Evolutionary conservation across 192 early-diverging fungal genomes (phyloP).

Genomic region (Chytriomyces sp.): DNA sequence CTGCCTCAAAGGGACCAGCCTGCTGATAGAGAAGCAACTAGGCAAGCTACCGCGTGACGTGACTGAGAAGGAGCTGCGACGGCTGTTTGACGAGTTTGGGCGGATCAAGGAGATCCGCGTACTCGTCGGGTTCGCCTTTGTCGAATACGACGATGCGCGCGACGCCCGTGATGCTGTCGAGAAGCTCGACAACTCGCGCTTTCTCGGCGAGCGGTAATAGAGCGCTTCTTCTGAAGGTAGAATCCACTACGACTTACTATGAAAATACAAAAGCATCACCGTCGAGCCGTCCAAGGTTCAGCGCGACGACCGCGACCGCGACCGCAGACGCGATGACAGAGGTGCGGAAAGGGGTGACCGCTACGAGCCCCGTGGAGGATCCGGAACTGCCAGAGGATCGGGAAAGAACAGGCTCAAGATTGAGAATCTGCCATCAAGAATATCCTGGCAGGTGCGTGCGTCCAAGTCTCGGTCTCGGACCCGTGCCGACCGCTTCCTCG

Average conservation of each 20-base stretch:
- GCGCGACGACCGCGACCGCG: constrained; percentile 39
- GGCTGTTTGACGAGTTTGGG: constrained; percentile 70
- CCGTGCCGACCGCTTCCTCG: too few relatives aligned
- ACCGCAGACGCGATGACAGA: too few relatives aligned
- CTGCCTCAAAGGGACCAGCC: too few relatives aligned
- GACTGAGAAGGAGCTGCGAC: constrained; percentile 80
- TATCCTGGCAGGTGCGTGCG: constrained; percentile 47
- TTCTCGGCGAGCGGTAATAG: constrained; percentile 79
- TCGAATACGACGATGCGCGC: constrained; percentile 83
- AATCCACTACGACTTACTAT: too few relatives aligned
- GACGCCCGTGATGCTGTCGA: constrained; percentile 92
- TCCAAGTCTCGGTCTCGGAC: too few relatives aligned
- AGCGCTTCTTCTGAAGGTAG: too few relatives aligned
- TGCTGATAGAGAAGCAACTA: not conserved
- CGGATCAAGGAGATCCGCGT: constrained; percentile 79
- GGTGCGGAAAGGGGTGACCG: constrained; percentile 13
- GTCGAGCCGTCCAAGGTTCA: constrained; percentile 71
- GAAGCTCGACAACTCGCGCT: constrained; percentile 77
- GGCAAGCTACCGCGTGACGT: constrained; percentile 86
- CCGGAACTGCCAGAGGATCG: not conserved
- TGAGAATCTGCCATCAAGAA: constrained; percentile 20
- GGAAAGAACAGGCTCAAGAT: constrained; percentile 24
- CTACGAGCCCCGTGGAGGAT: not conserved
- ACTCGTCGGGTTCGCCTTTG: constrained; percentile 88
- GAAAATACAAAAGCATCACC: constrained; percentile 56